Evolutionary conservation across 129 eudicot genomes (phyloP), one percentile per base, ranked within the genome.

Genomic region (Smallanthus sonchifolius): DNA sequence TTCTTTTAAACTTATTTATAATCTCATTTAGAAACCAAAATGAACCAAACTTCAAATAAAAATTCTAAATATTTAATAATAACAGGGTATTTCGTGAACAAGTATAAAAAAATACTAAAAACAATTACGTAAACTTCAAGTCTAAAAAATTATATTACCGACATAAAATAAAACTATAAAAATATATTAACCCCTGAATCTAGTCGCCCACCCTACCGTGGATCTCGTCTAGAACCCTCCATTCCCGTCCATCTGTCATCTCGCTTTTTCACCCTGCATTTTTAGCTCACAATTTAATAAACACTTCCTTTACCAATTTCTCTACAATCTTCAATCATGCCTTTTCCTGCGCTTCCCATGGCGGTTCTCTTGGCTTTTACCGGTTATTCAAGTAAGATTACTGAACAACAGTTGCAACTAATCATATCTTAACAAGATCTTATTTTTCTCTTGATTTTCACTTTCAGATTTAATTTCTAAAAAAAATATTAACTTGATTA

Each of bases 321-420:
- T 51, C 72, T 30, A 30, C 77, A 57, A 57, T 52, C 66, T 24
- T 39, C 67, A 55, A 72, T 63, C 76, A 91, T 91, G 97, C 60
- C 80, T 80, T 77, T 74, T 74, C 72, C 78, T 40, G 52, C 77
- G 0, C 28, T 83, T 70, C 73, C 73, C 59, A 68, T 91, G 54
- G 45, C 73, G 47, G 13, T 84, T 44, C 61, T 88, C 84, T 56
- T 91, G 7, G 80, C 95, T 76, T 49, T 83, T 72, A 36, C 86
- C 77, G 71, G 71, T 35, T 80, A 75, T 57, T 82, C 97, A 74
- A 82, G 97, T 91, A 81, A 88, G 86, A 32, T 67, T 42, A 34
- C n/a, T 2, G 9, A 10, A 73, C 14, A 73, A 14, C 30, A 14
- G 69, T 0, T 45, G 57, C 10, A 73, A 4, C 44, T 42, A 10